These are phyloP conservation scores for Boletellus emodensis DNA, from an alignment of 768 basidiomycete genomes.

Conservation along the genomic window DNA sequence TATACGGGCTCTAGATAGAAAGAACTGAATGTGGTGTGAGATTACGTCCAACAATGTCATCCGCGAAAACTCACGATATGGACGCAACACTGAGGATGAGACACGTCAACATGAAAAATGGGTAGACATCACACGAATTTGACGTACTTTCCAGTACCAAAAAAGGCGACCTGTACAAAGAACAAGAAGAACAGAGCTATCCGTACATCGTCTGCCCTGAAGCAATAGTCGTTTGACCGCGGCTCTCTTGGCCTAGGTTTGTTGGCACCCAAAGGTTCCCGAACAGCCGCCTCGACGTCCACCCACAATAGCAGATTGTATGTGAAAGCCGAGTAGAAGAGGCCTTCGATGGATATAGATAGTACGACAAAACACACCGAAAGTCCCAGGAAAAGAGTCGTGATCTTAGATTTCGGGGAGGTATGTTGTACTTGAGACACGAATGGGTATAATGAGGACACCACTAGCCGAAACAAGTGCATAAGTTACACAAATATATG, in stretches of 20 bases:
- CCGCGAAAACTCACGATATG: slow-evolving; percentile 56
- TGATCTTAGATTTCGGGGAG: slow-evolving; percentile 46
- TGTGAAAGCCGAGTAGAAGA: slow-evolving; percentile 74
- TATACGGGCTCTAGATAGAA: slow-evolving; percentile 90
- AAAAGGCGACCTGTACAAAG: slow-evolving; percentile 84
- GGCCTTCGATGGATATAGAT: slow-evolving; percentile 76
- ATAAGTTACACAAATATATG: not conserved
- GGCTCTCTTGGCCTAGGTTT: slow-evolving; percentile 1
- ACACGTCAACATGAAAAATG: not conserved
- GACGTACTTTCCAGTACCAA: slow-evolving; percentile 78
- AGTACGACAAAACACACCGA: slow-evolving; percentile 73
- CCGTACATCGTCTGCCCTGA: slow-evolving; percentile 59
- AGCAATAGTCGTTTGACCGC: slow-evolving; percentile 32
- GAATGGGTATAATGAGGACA: slow-evolving; percentile 52
- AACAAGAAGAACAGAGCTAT: slow-evolving; percentile 81
- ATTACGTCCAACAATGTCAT: not conserved
- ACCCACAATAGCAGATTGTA: slow-evolving; percentile 65
- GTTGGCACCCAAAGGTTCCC: slow-evolving; percentile 1
- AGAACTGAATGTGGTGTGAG: slow-evolving; percentile 39
- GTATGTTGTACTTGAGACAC: slow-evolving; percentile 32
- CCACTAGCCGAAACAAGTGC: slow-evolving; percentile 39
- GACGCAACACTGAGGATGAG: slow-evolving; percentile 59
- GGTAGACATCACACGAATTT: not conserved
- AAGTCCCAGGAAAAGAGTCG: slow-evolving; percentile 67
- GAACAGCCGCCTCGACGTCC: slow-evolving; percentile 47